phyloP scores from a whole-genome alignment of 495 filamentous ascomycete genomes.

The Polyplosphaeria fusca region DNA sequence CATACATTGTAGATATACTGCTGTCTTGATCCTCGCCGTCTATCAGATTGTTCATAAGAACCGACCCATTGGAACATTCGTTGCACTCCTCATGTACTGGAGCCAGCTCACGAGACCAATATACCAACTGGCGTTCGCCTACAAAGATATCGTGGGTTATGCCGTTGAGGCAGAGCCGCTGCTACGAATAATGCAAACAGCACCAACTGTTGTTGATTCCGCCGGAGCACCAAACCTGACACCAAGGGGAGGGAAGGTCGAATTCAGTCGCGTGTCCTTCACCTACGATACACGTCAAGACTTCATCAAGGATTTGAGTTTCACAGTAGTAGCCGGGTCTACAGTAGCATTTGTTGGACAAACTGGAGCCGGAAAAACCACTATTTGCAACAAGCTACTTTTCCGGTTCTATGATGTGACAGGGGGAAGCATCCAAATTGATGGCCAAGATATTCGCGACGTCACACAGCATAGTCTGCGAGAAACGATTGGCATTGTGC shows the following conservation, averaged over 20 bases:
- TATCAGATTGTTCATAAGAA: slow-evolving; percentile 58
- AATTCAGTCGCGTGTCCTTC: slow-evolving; percentile 64
- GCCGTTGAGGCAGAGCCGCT: slow-evolving; percentile 71
- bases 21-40: slow-evolving; percentile 63
- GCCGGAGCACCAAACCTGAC: slow-evolving; percentile 54
- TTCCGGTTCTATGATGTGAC: slow-evolving; percentile 65
- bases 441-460: slow-evolving; percentile 68
- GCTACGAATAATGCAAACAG: slow-evolving; percentile 65
- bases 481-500: slow-evolving; percentile 67
- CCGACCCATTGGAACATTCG: slow-evolving; percentile 65
- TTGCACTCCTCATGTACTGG: slow-evolving; percentile 72
- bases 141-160: slow-evolving; percentile 52
- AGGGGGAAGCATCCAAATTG: slow-evolving; percentile 63
- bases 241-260: slow-evolving; percentile 58
- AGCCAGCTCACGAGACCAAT: slow-evolving; percentile 51
- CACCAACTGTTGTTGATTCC: slow-evolving; percentile 59
- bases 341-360: slow-evolving; percentile 75
- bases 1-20: too few relatives aligned
- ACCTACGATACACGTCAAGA: slow-evolving; percentile 67
- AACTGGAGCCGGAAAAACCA: slow-evolving; percentile 74
- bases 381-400: slow-evolving; percentile 64
- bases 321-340: slow-evolving; percentile 53
- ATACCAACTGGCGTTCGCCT: slow-evolving; percentile 59
- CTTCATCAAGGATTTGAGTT: slow-evolving; percentile 62
- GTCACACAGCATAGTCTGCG: slow-evolving; percentile 65